These are phyloP conservation scores for Paracorniculantispora psalliotae DNA, from an alignment of 2,329 filamentous ascomycete species.

Conservation along the genomic window DNA sequence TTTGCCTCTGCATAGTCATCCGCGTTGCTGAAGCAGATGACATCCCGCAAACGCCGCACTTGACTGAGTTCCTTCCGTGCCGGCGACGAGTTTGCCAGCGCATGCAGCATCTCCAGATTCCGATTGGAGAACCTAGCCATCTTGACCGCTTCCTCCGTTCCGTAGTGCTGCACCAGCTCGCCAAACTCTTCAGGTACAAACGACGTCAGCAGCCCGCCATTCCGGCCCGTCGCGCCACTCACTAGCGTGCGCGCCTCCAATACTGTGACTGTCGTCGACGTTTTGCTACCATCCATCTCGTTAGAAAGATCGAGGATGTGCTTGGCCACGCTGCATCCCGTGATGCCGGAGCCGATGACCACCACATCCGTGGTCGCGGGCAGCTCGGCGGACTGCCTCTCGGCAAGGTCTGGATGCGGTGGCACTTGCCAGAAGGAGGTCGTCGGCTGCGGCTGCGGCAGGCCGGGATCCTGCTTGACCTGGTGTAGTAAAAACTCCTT, in stretches of 20 bases:
- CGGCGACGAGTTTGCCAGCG: conserved; percentile 17
- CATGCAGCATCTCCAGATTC: conserved; percentile 28
- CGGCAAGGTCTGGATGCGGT: conserved; percentile 19
- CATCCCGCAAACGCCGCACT: conserved; percentile 14
- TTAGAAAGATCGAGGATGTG: conserved; percentile 19
- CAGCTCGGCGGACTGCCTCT: conserved; percentile 20
- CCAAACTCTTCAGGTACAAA: conserved; percentile 35
- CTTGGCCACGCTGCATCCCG: conserved; percentile 24
- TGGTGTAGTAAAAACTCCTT: neutral
- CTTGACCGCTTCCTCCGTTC: conserved; percentile 32
- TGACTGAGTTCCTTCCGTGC: conserved; percentile 17
- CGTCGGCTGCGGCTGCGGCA: conserved; percentile 22
- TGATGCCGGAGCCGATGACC: conserved; percentile 29
- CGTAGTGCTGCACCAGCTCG: conserved; percentile 24
- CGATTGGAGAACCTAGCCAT: conserved; percentile 38
- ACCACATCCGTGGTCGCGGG: conserved; percentile 20
- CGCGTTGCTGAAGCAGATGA: conserved; percentile 16
- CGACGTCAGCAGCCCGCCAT: conserved; percentile 25
- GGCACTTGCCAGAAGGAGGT: conserved; percentile 24
- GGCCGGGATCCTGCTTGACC: conserved; percentile 18
- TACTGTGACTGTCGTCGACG: conserved; percentile 18
- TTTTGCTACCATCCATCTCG: neutral
- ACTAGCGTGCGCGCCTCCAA: conserved; percentile 25
- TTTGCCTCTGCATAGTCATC: conserved; percentile 17
- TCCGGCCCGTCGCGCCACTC: conserved; percentile 28